Conservation (phyloP, 805 yeast genomes). For the Cyberlindnera saturnus region DNA sequence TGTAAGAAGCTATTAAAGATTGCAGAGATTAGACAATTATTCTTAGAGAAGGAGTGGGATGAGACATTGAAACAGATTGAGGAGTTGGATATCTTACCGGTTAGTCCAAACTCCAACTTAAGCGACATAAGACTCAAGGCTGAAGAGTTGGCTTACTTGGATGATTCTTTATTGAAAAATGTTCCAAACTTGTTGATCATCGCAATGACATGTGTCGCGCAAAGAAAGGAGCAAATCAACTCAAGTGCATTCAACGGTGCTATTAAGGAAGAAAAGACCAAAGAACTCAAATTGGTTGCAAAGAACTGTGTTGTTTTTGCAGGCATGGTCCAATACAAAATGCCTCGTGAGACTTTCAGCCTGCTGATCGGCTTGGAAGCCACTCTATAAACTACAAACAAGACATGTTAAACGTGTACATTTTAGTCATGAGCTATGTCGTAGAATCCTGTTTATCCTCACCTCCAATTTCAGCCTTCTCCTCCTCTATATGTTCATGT, state of each 20-base stretch:
- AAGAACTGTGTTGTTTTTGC: conserved; percentile 91
- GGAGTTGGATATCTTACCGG: conserved; percentile 62
- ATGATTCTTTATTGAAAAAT: conserved; percentile 69
- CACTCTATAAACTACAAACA: conserved; percentile 17
- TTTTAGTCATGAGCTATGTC: too few relatives aligned
- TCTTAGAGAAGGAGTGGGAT: conserved; percentile 52
- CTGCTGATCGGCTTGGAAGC: conserved; percentile 60
- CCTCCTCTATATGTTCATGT: conserved; percentile 3
- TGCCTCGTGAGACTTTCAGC: conserved; percentile 81
- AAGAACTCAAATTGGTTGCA: conserved; percentile 55
- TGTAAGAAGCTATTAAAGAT: conserved; percentile 59
- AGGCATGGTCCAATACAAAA: conserved; percentile 88
- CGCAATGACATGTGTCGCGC: conserved; percentile 72
- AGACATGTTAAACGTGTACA: background rate
- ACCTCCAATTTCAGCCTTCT: too few relatives aligned
- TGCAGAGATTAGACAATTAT: conserved; percentile 59
- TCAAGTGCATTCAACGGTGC: conserved; percentile 37
- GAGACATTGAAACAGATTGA: conserved; percentile 49
- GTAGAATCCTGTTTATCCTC: too few relatives aligned
- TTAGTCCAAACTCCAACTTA: conserved; percentile 28
- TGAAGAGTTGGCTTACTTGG: conserved; percentile 56
- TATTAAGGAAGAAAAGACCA: conserved; percentile 47
- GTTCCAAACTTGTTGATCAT: conserved; percentile 76
- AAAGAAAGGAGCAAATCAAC: conserved; percentile 37
- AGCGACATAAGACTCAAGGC: conserved; percentile 53